Evolutionary conservation across 169 alveolate species (phyloP), one percentile per base, ranked within the genome.

Genomic region (Plasmodium vivax): DNA sequence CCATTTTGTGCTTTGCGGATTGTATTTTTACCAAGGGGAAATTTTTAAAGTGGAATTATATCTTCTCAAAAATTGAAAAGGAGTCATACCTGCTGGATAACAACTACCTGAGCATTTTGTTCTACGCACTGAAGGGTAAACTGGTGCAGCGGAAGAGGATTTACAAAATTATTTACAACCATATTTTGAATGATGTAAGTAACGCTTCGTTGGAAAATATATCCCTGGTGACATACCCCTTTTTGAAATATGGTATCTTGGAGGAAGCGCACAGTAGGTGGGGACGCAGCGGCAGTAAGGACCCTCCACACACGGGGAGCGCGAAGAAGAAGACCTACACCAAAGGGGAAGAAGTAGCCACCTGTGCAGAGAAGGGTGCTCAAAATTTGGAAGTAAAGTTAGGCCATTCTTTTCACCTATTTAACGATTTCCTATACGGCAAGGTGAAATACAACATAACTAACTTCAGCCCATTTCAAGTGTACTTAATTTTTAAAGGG

Each of bases 371-470:
- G 41, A 54, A 51, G 3, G 58, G 27, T 19, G 56, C 23, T 16
- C 23, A 51, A 34, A 56, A 43, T 12, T 32, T 34, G 16, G 73
- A 85, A 34, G 10, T 51, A 74, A 45, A 36, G 2, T 8, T 85
- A 54, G 43, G 81, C 68, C 43, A 85, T 41, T 85, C 85, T 2
- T 85, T 85, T 85, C 56, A 85, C 68, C 38, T 85, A 75, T 85
- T 85, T 54, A 85, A 75, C 68, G 85, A 85, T 75, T 85, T 85
- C 80, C 80, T 85, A 58, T 85, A 75, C 80, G 93, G 93, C 62
- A 85, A 85, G 85, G 80, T 85, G 58, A 85, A 85, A 77, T 85
- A 75, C 43, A 85, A 85, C 38, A 85, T 75, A 74, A 75, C 27
- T 12, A 34, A 85, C 80, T 85, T 85, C 54, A 85, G 30, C 72